phyloP scores from a whole-genome alignment of 2,329 filamentous ascomycete genomes.

The Anisogramma anomala region DNA sequence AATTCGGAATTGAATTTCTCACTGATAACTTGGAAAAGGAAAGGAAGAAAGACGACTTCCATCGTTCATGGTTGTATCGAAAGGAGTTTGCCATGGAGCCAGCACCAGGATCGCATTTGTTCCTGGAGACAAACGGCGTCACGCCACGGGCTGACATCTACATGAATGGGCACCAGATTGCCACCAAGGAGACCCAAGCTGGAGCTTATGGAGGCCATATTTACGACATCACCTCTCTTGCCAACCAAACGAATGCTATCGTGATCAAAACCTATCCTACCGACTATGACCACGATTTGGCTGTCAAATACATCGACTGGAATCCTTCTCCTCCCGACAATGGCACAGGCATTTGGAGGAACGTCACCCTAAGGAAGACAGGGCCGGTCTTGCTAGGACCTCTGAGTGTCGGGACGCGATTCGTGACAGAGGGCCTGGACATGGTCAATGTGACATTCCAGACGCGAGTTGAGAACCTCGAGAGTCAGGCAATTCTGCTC shows the following conservation, averaged over 20 bases:
- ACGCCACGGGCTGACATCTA: conserved; percentile 49
- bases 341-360: conserved; percentile 51
- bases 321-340: conserved; percentile 51
- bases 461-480: conserved; percentile 29
- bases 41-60: no score
- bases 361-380: conserved; percentile 43
- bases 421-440: conserved; percentile 15
- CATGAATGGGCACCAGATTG: conserved; percentile 44
- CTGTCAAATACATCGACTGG: conserved; percentile 50
- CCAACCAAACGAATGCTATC: conserved; percentile 35
- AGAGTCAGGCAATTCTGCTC: conserved; percentile 28
- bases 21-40: conserved; percentile 28
- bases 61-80: conserved; percentile 41
- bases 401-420: conserved; percentile 34
- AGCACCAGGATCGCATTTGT: conserved; percentile 30
- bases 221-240: conserved; percentile 41
- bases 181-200: conserved; percentile 34
- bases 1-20: neutral
- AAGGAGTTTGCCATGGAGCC: conserved; percentile 35
- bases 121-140: conserved; percentile 47
- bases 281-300: conserved; percentile 47
- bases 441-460: conserved; percentile 22
- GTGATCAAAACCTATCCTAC: conserved; percentile 45
- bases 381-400: conserved; percentile 36
- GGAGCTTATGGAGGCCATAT: conserved; percentile 45